These are phyloP conservation scores for Schizochytrium sp. DNA, from an alignment of 108 stramenopile genomes.

Conservation along the genomic window DNA sequence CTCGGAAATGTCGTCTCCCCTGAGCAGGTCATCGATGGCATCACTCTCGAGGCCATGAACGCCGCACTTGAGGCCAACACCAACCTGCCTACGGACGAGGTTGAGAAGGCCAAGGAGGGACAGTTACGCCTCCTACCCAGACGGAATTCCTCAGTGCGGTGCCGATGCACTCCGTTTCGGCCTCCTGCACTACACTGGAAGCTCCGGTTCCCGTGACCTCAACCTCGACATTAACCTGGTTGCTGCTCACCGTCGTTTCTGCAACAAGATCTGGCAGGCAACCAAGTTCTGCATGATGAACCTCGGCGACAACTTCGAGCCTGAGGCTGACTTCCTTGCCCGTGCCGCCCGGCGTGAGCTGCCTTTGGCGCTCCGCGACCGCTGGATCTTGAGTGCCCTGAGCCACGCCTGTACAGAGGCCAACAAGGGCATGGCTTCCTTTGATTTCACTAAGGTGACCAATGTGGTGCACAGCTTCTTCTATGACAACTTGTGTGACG, in stretches of 20 bases:
- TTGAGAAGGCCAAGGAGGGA: conserved; percentile 93
- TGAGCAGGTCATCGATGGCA: conserved; percentile 95
- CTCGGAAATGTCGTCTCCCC: conserved; percentile 99
- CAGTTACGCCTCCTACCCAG: conserved; percentile 91
- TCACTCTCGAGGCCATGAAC: conserved; percentile 85
- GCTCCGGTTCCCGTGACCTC: conserved; percentile 87
- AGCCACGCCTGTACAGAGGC: conserved; percentile 82
- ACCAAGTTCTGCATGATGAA: conserved; percentile 86
- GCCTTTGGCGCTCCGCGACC: conserved; percentile 83
- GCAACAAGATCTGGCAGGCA: conserved; percentile 99
- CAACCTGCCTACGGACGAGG: conserved; percentile 94
- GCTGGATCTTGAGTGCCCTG: conserved; percentile 91
- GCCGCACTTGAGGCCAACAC: conserved; percentile 85
- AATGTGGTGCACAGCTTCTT: conserved; percentile 87
- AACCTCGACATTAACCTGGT: conserved; percentile 98
- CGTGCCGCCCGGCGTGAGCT: conserved; percentile 30
- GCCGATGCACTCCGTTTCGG: conserved; percentile 98
- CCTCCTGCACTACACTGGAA: conserved; percentile 93
- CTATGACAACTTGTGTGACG: conserved; percentile 95
- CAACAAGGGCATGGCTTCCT: conserved; percentile 81
- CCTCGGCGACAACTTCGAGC: conserved; percentile 59
- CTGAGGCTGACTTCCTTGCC: neutral
- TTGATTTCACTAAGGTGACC: conserved; percentile 91
- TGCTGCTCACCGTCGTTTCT: conserved; percentile 96
- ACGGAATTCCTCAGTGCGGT: conserved; percentile 98